Conservation (phyloP, 2,329 filamentous ascomycete species). For the Stemphylium beticola region DNA sequence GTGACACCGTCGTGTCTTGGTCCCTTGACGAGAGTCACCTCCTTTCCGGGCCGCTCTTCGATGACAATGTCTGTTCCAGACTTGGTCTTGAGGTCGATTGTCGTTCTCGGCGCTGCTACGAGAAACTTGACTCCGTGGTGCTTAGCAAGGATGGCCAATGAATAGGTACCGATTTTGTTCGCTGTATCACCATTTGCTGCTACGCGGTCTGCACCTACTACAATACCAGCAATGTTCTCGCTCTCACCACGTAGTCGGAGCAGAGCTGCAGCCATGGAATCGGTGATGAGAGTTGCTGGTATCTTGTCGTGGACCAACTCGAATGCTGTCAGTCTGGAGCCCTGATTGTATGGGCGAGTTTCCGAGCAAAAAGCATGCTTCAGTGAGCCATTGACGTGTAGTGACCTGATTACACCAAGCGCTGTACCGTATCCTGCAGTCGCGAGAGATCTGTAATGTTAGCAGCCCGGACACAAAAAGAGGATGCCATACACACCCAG, state of each 20-base stretch:
- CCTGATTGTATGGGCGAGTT: conserved; percentile 97
- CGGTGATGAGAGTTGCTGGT: conserved; percentile 88
- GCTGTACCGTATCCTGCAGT: conserved; percentile 98
- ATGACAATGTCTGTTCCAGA: conserved; percentile 84
- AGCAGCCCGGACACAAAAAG: conserved; percentile 13
- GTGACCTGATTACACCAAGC: conserved; percentile 86
- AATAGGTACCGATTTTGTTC: conserved; percentile 98
- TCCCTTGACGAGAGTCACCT: conserved; percentile 85
- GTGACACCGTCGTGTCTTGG: conserved; percentile 69
- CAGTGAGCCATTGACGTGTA: conserved; percentile 70
- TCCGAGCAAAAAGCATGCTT: conserved; percentile 94
- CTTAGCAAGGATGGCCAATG: conserved; percentile 85
- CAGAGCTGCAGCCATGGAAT: conserved; percentile 93
- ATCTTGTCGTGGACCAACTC: conserved; percentile 95
- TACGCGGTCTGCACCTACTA: conserved; percentile 94
- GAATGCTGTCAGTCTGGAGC: conserved; percentile 90
- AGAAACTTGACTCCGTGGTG: conserved; percentile 92
- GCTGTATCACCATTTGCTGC: conserved; percentile 97
- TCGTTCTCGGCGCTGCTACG: conserved; percentile 92
- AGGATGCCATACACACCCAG: conserved; percentile 64
- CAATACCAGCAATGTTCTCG: conserved; percentile 79
- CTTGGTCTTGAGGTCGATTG: conserved; percentile 82
- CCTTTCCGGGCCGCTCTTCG: conserved; percentile 80
- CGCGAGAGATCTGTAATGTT: conserved; percentile 72
- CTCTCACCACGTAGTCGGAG: conserved; percentile 67